Base-by-base conservation (phyloP, 2,329 filamentous ascomycete species). In the Fusarium euwallaceae region DNA sequence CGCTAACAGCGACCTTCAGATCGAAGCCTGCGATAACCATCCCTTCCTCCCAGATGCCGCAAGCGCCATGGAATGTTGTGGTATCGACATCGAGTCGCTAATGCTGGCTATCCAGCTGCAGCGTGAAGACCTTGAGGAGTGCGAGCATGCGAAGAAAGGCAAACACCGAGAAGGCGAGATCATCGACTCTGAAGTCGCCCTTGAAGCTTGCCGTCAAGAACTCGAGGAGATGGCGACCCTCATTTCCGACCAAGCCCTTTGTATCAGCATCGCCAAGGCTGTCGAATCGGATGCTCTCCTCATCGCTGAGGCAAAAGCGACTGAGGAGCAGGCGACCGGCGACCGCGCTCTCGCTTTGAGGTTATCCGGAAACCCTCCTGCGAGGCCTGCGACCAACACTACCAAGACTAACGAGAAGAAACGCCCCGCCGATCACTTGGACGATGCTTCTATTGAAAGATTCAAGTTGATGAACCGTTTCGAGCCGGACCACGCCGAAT, bases 51-150 rank as follows among this genome's bases (percentile, higher is more conserved):
- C 12, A 17, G 7, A 36, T 17, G n/a, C 29, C 3, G 11, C 29
- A 22, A 20, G n/a, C 29, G 12, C 29, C 34, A 67, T 67, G 64
- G 59, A 58, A n/a, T 16, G 11, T 36, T 9, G 14, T 4, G 32
- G 9, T 2, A 70, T 71, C 39, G 68, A 69, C 14, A 34, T 1
- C 1, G 61, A 56, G 2, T 69, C 70, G 0, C n/a, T 72, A 1
- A 45, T 34, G 24, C 51, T 73, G 34, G 70, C 61, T 0, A 20
- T 76, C 6, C 29, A 72, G 62, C 53, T 76, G 3, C 74, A 75
- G 20, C 43, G 27, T 0, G 29, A 76, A 4, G 74, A 76, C 4
- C 0, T 61, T 43, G 53, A 59, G 0, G 11, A 29, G 7, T 24
- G 7, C 12, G 43, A 48, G 14, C 43, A 8, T 7, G 65, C 62